phyloP scores from a whole-genome alignment of 208 protist species.

The Naegleria fowleri region DNA sequence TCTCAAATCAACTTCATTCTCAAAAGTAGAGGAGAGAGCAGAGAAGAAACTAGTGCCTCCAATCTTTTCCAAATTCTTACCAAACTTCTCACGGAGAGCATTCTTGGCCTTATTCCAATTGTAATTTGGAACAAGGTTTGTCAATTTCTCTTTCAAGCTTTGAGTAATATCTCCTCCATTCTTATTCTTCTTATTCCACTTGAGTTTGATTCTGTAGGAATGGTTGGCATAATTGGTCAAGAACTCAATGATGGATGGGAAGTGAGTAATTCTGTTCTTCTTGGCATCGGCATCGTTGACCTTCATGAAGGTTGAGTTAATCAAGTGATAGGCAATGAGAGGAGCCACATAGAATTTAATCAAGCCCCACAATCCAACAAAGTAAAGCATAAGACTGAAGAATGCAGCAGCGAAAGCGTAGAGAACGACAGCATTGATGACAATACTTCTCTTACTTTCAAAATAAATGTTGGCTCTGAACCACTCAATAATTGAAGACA shows the following conservation, averaged over 20 bases:
- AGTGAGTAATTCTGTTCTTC: neutral
- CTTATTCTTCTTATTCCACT: slow-evolving; percentile 8
- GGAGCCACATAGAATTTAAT: neutral
- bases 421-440: neutral
- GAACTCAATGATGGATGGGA: slow-evolving; percentile 11
- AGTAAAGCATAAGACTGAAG: slow-evolving; percentile 6
- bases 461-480: neutral
- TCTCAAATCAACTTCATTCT: neutral
- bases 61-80: neutral
- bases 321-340: neutral
- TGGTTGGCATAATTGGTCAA: slow-evolving; percentile 19
- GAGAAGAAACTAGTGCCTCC: neutral
- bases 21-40: neutral
- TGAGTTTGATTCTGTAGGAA: neutral
- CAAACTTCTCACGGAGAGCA: neutral
- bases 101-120: slow-evolving; percentile 1
- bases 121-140: neutral
- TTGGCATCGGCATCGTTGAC: neutral
- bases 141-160: neutral
- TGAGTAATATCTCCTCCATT: neutral
- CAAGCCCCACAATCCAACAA: neutral
- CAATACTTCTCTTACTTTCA: neutral
- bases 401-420: neutral
- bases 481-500: neutral
- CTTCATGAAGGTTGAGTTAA: neutral